Percentiles rank a stretch among this genome's conserved stretches.
Conservation (phyloP, 1,284 basidiomycete species). For the Malassezia furfur region DNA sequence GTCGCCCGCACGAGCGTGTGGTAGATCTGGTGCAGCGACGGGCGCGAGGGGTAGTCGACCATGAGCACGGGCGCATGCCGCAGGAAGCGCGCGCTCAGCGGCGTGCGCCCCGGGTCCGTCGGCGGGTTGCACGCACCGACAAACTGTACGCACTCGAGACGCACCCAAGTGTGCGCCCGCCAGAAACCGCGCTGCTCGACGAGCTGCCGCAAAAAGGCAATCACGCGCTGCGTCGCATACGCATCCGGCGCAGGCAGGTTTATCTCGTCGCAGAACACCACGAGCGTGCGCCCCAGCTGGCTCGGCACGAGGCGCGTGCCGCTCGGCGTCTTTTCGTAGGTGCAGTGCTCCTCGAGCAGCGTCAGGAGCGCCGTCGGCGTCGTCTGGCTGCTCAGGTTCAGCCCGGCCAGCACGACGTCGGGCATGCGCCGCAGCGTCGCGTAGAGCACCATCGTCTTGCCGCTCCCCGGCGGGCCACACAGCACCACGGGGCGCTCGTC, state of each 20-base stretch:
- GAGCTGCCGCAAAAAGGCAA: conserved; percentile 93
- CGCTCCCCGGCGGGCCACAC: conserved; percentile 95
- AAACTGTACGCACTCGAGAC: conserved; percentile 94
- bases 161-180: conserved; percentile 97
- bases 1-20: conserved; percentile 95
- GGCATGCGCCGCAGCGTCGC: conserved; percentile 93
- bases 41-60: conserved; percentile 97
- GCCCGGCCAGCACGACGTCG: conserved; percentile 95
- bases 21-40: conserved; percentile 96
- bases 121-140: conserved; percentile 99
- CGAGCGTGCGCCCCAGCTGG: conserved; percentile 94
- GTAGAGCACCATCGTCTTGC: conserved; percentile 99
- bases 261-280: conserved; percentile 99
- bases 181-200: conserved; percentile 93
- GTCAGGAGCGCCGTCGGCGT: conserved; percentile 95
- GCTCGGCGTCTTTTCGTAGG: conserved; percentile 95
- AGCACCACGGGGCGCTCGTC: conserved; percentile 98
- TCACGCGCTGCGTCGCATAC: conserved; percentile 96
- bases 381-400: conserved; percentile 98
- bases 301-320: conserved; percentile 85
- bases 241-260: conserved; percentile 94
- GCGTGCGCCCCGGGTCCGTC: conserved; percentile 99
- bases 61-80: conserved; percentile 97
- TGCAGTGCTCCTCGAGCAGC: conserved; percentile 99
- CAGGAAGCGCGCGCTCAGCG: conserved; percentile 89